Evolutionary conservation across 2,329 filamentous ascomycete species (phyloP).

Genomic region (Samsoniella hepiali): DNA sequence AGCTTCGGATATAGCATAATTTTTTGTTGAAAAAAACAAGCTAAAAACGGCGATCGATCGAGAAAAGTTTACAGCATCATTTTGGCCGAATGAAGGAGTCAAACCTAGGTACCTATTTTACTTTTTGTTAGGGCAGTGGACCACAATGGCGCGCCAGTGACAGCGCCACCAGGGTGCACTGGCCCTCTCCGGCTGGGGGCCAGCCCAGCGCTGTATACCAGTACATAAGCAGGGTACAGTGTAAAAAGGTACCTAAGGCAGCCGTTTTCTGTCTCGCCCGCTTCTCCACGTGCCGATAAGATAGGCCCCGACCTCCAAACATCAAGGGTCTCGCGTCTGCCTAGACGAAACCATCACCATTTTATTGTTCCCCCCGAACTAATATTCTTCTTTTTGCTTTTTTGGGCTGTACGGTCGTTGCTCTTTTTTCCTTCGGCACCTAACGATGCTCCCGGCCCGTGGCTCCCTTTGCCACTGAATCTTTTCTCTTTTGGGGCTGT

Average conservation of each 20-base stretch:
- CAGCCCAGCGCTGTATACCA: background rate
- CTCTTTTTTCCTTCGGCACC: background rate
- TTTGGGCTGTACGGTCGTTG: background rate
- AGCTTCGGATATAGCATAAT: background rate
- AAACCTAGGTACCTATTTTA: background rate
- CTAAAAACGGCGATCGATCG: background rate
- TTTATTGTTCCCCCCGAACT: background rate
- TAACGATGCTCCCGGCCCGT: background rate
- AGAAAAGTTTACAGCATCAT: background rate
- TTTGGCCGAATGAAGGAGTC: background rate
- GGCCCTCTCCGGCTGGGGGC: background rate
- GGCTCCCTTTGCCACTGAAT: background rate
- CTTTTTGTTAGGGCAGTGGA: background rate
- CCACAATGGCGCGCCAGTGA: background rate
- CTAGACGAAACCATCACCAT: background rate
- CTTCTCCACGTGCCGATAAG: slow-evolving; percentile 17
- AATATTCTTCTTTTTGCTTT: background rate
- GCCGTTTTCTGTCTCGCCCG: background rate
- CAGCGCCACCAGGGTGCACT: background rate
- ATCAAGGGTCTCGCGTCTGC: background rate
- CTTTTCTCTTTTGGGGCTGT: background rate
- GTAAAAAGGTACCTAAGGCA: background rate
- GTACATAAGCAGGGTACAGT: background rate
- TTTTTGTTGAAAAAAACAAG: background rate
- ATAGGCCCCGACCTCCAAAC: slow-evolving; percentile 2